Conservation (phyloP, 257 asterid genomes). For the Craterostigma plantagineum region DNA sequence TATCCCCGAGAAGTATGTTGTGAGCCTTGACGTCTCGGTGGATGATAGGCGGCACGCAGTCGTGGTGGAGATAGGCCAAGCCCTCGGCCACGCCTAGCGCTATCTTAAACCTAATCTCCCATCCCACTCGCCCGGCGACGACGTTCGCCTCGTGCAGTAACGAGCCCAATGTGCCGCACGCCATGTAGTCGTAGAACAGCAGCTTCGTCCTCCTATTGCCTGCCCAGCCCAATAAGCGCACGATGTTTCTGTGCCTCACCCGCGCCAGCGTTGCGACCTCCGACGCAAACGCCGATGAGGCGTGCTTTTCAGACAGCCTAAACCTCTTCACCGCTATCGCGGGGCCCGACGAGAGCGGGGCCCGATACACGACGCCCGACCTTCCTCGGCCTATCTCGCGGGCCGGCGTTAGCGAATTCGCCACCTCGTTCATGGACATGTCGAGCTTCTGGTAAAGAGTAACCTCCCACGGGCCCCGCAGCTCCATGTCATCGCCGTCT, state of each 20-base stretch:
- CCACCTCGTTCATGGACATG: conserved; percentile 34
- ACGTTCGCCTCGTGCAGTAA: conserved; percentile 36
- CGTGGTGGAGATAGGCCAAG: conserved; percentile 62
- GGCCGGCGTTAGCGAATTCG: conserved; percentile 25
- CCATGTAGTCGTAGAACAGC: conserved; percentile 57
- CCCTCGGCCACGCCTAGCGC: conserved; percentile 73
- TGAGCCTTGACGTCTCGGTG: conserved; percentile 62
- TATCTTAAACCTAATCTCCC: conserved; percentile 62
- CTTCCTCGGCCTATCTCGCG: conserved; percentile 52
- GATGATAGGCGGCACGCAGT: conserved; percentile 58
- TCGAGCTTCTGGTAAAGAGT: conserved; percentile 57
- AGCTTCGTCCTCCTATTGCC: conserved; percentile 49
- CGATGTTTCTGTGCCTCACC: conserved; percentile 62
- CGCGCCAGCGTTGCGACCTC: conserved; percentile 53
- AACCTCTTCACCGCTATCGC: conserved; percentile 51
- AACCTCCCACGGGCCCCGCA: conserved; percentile 70
- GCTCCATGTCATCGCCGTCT: conserved; percentile 33
- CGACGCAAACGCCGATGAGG: conserved; percentile 40
- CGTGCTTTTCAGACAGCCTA: conserved; percentile 27
- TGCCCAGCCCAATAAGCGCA: conserved; percentile 58
- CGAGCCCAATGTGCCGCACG: conserved; percentile 37
- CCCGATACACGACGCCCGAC: conserved; percentile 48
- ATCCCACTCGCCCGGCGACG: conserved; percentile 19
- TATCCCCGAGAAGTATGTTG: conserved; percentile 47
- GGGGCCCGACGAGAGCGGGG: conserved; percentile 22